These are phyloP conservation scores for Cladosporium sp. DNA, from an alignment of 2,329 filamentous ascomycete genomes.

Conservation along the genomic window DNA sequence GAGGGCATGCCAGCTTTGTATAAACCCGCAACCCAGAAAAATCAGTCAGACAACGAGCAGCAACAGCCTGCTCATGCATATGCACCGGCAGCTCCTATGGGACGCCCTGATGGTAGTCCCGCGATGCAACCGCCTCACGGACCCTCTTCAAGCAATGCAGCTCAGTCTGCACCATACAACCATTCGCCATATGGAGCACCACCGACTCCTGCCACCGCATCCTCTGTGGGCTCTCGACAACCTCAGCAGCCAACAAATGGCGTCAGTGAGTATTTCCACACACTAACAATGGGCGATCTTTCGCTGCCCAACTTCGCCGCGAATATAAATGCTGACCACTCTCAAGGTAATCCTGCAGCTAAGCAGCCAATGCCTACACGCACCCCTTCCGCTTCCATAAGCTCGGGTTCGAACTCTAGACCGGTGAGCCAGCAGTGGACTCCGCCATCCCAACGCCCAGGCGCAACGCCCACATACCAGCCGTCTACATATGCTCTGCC, in stretches of 20 bases:
- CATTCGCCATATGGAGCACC: slow-evolving; percentile 31
- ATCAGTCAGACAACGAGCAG: slow-evolving; percentile 23
- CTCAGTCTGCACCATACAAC: slow-evolving; percentile 4
- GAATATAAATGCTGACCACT: neutral
- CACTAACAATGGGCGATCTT: neutral
- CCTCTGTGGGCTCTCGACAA: slow-evolving; percentile 20
- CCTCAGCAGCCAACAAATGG: slow-evolving; percentile 29
- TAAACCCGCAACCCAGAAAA: slow-evolving; percentile 24
- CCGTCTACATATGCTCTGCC: neutral
- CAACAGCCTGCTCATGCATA: neutral
- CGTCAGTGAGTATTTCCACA: slow-evolving; percentile 16
- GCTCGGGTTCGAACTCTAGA: slow-evolving; percentile 15
- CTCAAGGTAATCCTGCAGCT: neutral
- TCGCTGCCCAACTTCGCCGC: neutral
- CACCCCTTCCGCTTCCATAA: slow-evolving; percentile 26
- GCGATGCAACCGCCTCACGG: neutral
- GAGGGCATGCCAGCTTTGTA: slow-evolving; percentile 22
- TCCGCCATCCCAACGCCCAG: slow-evolving; percentile 29
- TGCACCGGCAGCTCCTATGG: neutral
- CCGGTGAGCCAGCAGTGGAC: slow-evolving; percentile 31
- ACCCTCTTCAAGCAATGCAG: slow-evolving; percentile 4
- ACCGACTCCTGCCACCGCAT: slow-evolving; percentile 31
- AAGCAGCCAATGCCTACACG: slow-evolving; percentile 14
- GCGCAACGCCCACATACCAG: slow-evolving; percentile 1
- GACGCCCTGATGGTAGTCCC: neutral